Conservation (phyloP, 1,284 basidiomycete genomes). For the Taiwanofungus camphoratus region DNA sequence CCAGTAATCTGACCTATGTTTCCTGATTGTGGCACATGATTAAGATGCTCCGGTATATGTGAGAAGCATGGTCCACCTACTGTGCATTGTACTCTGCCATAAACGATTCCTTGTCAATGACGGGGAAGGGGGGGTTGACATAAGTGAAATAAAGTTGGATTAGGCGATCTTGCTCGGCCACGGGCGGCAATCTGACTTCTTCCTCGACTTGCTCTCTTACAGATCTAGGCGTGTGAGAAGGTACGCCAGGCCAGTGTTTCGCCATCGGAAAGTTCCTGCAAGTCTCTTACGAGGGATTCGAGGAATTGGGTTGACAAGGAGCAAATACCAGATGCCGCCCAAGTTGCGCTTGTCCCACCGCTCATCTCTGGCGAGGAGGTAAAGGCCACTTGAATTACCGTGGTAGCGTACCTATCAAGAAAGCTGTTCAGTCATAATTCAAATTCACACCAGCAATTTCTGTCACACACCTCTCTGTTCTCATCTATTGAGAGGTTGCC, state of each 20-base stretch:
- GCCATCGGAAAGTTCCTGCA: constrained; percentile 67
- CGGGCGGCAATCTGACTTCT: constrained; percentile 43
- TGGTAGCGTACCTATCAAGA: constrained; percentile 65
- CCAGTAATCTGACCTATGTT: too few relatives aligned
- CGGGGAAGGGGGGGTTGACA: constrained; percentile 72
- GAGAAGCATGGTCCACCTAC: constrained; percentile 34
- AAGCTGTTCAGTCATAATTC: not conserved
- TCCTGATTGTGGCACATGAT: too few relatives aligned
- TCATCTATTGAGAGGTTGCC: constrained; percentile 80
- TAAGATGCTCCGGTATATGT: too few relatives aligned
- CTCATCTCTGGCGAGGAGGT: constrained; percentile 61
- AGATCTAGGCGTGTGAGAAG: not conserved
- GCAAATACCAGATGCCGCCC: constrained; percentile 67
- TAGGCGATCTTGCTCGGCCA: constrained; percentile 59
- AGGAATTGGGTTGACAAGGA: too few relatives aligned
- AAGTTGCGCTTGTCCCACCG: constrained; percentile 54
- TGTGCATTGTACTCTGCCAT: constrained; percentile 55
- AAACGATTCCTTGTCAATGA: constrained; percentile 70
- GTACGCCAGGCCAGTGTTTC: constrained; percentile 29
- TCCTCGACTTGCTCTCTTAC: constrained; percentile 35
- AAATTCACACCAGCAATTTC: not conserved
- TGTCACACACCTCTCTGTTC: constrained; percentile 48
- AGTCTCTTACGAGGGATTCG: not conserved
- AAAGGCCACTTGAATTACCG: constrained; percentile 67
- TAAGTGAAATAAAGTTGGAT: constrained; percentile 75